Conservation (phyloP, 179 eudicot species). For the Vitellaria paradoxa region DNA sequence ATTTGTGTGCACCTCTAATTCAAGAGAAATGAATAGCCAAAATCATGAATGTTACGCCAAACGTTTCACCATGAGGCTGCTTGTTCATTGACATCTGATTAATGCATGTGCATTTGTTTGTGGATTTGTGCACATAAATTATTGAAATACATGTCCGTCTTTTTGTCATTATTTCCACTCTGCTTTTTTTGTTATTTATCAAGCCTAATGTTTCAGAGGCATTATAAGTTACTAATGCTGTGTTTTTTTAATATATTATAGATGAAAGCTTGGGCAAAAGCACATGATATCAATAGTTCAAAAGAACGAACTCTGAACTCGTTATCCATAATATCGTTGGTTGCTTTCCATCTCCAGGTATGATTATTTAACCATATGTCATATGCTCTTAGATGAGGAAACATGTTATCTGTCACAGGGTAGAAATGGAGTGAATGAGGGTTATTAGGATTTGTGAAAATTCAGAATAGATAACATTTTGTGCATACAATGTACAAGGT, state of each 20-base stretch:
- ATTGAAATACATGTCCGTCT: neutral
- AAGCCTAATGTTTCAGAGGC: neutral
- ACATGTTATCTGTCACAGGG: too few relatives aligned
- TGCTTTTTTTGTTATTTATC: neutral
- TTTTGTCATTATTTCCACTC: neutral
- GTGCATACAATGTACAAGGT: too few relatives aligned
- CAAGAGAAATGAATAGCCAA: neutral
- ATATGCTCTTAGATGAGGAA: neutral
- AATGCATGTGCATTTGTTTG: too few relatives aligned
- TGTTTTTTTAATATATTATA: constrained; percentile 29
- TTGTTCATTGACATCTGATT: too few relatives aligned
- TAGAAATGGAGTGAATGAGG: too few relatives aligned
- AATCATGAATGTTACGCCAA: neutral
- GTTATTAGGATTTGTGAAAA: too few relatives aligned
- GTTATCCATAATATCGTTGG: constrained; percentile 72
- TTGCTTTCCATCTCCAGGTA: constrained; percentile 97
- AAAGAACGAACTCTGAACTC: constrained; percentile 82
- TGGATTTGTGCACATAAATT: too few relatives aligned
- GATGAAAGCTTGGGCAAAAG: constrained; percentile 95
- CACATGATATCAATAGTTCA: constrained; percentile 79
- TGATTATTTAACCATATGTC: neutral
- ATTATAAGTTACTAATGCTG: neutral
- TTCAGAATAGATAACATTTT: too few relatives aligned
- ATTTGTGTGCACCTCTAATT: neutral
- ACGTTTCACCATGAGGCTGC: too few relatives aligned